phyloP scores from a whole-genome alignment of 345 rosid genomes.

The Hypericum perforatum region DNA sequence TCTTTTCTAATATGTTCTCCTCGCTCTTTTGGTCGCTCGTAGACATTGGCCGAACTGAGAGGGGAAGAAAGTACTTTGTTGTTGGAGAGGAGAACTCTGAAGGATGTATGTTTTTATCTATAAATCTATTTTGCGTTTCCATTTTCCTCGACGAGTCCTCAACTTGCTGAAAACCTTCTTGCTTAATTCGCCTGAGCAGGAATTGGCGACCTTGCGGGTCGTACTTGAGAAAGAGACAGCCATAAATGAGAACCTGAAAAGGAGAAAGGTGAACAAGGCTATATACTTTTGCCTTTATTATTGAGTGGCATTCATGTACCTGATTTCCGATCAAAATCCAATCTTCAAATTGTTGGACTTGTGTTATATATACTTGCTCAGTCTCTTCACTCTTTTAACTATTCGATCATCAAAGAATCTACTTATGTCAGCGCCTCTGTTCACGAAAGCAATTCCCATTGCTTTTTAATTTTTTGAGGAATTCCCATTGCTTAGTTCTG shows the following conservation, averaged over 20 bases:
- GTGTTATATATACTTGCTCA: too few species aligned
- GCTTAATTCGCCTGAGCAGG: constrained; percentile 28
- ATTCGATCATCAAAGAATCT: too few species aligned
- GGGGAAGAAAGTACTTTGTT: constrained; percentile 45
- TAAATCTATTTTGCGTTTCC: not conserved
- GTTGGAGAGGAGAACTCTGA: constrained; percentile 48
- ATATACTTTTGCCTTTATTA: too few species aligned
- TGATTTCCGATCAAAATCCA: too few species aligned
- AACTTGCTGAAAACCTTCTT: not conserved
- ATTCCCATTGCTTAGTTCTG: too few species aligned
- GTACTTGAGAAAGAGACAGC: constrained; percentile 43
- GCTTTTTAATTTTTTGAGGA: too few species aligned
- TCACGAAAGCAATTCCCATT: too few species aligned
- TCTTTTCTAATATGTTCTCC: constrained; percentile 1
- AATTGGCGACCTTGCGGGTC: constrained; percentile 32
- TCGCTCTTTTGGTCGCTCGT: constrained; percentile 16
- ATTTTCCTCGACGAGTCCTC: not conserved
- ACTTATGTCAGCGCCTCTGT: too few species aligned
- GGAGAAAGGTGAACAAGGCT: constrained; percentile 31
- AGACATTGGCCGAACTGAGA: constrained; percentile 72
- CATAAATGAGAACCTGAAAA: constrained; percentile 48
- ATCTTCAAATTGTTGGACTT: too few species aligned
- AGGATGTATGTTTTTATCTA: constrained; percentile 28
- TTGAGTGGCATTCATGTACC: too few species aligned
- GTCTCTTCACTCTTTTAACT: too few species aligned